Percentiles rank a stretch among this genome's conserved stretches.
Evolutionary conservation across 108 stramenopile species (phyloP).

Genomic region (Pinguiococcus pyrenoidosus): DNA sequence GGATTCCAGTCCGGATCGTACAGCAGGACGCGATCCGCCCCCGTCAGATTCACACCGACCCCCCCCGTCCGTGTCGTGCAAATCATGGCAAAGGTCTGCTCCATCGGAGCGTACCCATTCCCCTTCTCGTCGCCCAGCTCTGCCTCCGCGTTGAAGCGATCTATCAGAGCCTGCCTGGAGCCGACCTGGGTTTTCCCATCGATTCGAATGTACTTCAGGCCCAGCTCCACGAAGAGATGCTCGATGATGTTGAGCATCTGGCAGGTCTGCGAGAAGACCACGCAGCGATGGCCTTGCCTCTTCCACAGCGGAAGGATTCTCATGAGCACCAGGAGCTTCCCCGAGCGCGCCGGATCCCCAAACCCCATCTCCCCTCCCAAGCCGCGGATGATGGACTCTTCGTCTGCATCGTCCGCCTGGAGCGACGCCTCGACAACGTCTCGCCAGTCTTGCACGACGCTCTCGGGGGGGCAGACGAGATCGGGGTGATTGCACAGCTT

Average conservation of each 20-base stretch:
- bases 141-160: slow-evolving; percentile 70
- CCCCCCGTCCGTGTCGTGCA: slow-evolving; percentile 94
- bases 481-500: slow-evolving; percentile 96
- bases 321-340: slow-evolving; percentile 77
- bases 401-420: slow-evolving; percentile 35
- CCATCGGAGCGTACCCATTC: background rate
- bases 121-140: background rate
- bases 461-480: slow-evolving; percentile 30
- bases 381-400: background rate
- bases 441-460: slow-evolving; percentile 28
- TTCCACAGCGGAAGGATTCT: slow-evolving; percentile 84
- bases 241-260: slow-evolving; percentile 89
- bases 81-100: slow-evolving; percentile 67
- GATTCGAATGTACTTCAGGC: slow-evolving; percentile 69
- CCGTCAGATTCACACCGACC: slow-evolving; percentile 61
- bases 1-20: slow-evolving; percentile 96
- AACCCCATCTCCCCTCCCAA: background rate
- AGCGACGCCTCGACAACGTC: slow-evolving; percentile 17
- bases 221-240: slow-evolving; percentile 42
- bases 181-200: slow-evolving; percentile 87
- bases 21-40: slow-evolving; percentile 48
- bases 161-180: slow-evolving; percentile 66
- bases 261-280: slow-evolving; percentile 85
- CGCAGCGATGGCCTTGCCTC: slow-evolving; percentile 73
- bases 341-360: slow-evolving; percentile 55